Evolutionary conservation across 2,329 filamentous ascomycete species (phyloP), one percentile per base, ranked within the genome.

Genomic region (Diaporthe capsici): DNA sequence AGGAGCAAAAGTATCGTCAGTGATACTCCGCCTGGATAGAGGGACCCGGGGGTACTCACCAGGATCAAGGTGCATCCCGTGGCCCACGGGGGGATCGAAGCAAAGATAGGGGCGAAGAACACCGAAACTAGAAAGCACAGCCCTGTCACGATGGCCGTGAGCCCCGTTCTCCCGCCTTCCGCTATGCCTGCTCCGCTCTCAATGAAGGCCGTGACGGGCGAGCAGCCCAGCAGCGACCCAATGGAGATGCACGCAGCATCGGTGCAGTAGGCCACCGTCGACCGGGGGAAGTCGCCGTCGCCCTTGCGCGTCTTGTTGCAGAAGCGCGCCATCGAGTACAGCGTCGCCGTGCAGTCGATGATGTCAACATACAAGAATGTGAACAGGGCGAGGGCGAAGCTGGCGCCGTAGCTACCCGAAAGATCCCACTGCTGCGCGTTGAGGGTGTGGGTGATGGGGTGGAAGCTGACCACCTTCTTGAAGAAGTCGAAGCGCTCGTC

Each of bases 141-240:
- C 7, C 95, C 95, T 0, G 94, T 93, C 22, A 91, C 87, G 83
- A 96, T 94, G 63, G 94, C 92, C 0, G 95, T 97, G n/a, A 98
- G 85, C 22, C 95, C 95, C 0, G 95, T 97, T 81, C 93, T 92
- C 60, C 95, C 95, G 71, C 95, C 95, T 84, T 98, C 95, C 0
- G 94, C 94, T 78, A 98, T 97, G 80, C 95, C 95, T 12, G 95
- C 95, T 81, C 95, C 95, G n/a, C 93, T 95, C 84, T 97, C 95
- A 80, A 97, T 92, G 81, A 95, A 98, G 13, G 95, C 94, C 0
- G 95, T 97, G 5, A 97, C 94, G 0, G 95, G 95, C 0, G 95
- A 93, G 13, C 90, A 90, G 68, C 95, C 95, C 67, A 98, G 88
- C 1, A 97, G 86, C 7, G 94, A 91, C 4, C 93, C 92, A 67